Percentiles rank a stretch among this genome's conserved stretches.
Evolutionary conservation across 2,329 filamentous ascomycete genomes (phyloP).

Genomic region (Colletotrichum sp.): DNA sequence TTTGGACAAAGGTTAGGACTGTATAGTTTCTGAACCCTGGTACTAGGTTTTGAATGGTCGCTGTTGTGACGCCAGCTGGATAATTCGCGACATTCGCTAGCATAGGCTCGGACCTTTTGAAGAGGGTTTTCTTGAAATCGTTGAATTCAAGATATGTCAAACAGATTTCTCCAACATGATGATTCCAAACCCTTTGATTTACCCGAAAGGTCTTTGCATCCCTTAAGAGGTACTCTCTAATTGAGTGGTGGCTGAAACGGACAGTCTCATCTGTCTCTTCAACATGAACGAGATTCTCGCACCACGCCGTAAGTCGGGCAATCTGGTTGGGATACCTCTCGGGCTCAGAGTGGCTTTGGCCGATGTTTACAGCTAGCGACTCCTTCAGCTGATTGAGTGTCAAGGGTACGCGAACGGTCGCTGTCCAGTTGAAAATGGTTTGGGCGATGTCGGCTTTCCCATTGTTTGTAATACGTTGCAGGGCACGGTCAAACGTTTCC

Average conservation of each 20-base stretch:
- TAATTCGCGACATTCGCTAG: neutral
- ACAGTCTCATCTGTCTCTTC: constrained; percentile 34
- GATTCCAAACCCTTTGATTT: constrained; percentile 28
- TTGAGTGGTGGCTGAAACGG: constrained; percentile 37
- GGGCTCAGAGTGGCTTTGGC: constrained; percentile 14
- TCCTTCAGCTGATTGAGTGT: neutral
- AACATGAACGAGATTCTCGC: constrained; percentile 35
- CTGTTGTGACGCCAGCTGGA: neutral
- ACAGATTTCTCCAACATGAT: constrained; percentile 38
- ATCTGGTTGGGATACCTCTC: constrained; percentile 32
- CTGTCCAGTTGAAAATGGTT: neutral
- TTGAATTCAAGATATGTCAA: constrained; percentile 43
- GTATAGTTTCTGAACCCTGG: too few species aligned
- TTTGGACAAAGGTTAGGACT: too few species aligned
- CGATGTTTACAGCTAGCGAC: neutral
- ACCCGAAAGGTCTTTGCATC: constrained; percentile 2
- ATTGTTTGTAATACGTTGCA: neutral
- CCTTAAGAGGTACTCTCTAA: constrained; percentile 33
- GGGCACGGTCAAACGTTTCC: neutral
- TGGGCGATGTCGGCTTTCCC: neutral
- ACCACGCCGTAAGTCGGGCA: constrained; percentile 31
- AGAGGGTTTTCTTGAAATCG: constrained; percentile 39
- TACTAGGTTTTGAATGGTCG: too few species aligned
- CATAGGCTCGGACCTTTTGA: neutral
- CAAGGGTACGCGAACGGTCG: neutral